Evolutionary conservation across 2,329 filamentous ascomycete species (phyloP), one percentile per base, ranked within the genome.

Genomic region (Nemania bipapillata): DNA sequence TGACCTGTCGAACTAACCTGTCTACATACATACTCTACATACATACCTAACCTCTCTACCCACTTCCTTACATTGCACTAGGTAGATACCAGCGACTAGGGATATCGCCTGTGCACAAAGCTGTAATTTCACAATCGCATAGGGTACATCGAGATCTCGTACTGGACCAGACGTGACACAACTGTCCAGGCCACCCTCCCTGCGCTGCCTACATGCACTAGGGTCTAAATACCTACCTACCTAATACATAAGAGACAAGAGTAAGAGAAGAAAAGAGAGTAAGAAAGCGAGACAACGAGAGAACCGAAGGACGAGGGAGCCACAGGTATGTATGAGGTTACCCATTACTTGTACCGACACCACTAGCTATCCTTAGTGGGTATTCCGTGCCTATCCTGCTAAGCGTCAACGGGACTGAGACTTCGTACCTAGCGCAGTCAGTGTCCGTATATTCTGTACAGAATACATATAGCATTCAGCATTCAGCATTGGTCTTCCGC

Each of bases 401-500:
- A 53, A 52, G 28, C 45, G 45, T 52, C 20, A 17, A 15, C 30
- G 47, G n/a, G 30, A 64, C 61, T 56, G 53, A 28, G 45, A 52
- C 45, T 52, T 37, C 22, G 37, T 42, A 3, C n/a, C n/a, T n/a
- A n/a, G n/a, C n/a, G n/a, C n/a, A n/a, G n/a, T n/a, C 52, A 8
- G 35, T 56, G 54, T 42, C n/a, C 30, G 58, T 17, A 20, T 54
- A 40, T 12, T 12, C 3, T 9, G 28, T 67, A 71, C 66, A 69
- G 60, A 58, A 59, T 63, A 55, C 60, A 55, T 63, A 55, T 60
- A 49, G 42, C 24, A 35, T 28, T 11, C 20, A n/a, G 26, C 12
- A 28, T 63, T 65, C 57, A 65, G 63, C 67, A 61, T 65, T 65
- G 62, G 65, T 63, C 49, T 53, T 59, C 28, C 37, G 50, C 45